Conservation (phyloP, 2,329 filamentous ascomycete genomes). For the Fusarium brevicatenulatum region DNA sequence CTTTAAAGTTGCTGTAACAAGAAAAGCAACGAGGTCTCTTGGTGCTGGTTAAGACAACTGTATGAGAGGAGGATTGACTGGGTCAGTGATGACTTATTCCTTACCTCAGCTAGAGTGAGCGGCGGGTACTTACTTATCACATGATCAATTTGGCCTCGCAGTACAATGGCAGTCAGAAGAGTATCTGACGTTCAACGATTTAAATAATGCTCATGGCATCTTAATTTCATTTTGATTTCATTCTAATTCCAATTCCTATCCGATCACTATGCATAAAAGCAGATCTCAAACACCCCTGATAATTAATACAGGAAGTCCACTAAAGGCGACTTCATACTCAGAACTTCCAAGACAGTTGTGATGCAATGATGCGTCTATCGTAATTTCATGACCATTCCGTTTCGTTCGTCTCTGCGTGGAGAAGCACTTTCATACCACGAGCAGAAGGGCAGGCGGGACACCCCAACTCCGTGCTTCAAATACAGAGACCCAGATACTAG, state of each 20-base stretch:
- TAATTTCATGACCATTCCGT: conserved; percentile 44
- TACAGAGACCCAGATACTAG: conserved; percentile 56
- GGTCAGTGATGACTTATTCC: neutral
- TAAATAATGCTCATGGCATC: conserved; percentile 30
- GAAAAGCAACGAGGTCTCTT: neutral
- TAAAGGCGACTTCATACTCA: conserved; percentile 10
- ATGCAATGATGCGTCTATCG: conserved; percentile 27
- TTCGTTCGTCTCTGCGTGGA: conserved; percentile 54
- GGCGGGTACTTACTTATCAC: neutral
- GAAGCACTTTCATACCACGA: conserved; percentile 63
- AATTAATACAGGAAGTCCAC: conserved; percentile 21
- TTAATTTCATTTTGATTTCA: conserved; percentile 16
- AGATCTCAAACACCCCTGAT: conserved; percentile 21
- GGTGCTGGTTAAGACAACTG: neutral
- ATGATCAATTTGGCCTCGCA: neutral
- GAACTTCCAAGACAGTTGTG: conserved; percentile 8
- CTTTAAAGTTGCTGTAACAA: neutral
- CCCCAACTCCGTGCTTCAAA: conserved; percentile 67
- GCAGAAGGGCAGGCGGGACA: conserved; percentile 53
- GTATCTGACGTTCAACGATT: neutral
- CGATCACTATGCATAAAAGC: neutral
- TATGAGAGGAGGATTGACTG: neutral
- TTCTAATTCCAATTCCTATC: conserved; percentile 2
- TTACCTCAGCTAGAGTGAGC: neutral
- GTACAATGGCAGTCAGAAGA: neutral